phyloP scores from a whole-genome alignment of 371 early-diverging fungal genomes.

The Zancudomyces culisetae region DNA sequence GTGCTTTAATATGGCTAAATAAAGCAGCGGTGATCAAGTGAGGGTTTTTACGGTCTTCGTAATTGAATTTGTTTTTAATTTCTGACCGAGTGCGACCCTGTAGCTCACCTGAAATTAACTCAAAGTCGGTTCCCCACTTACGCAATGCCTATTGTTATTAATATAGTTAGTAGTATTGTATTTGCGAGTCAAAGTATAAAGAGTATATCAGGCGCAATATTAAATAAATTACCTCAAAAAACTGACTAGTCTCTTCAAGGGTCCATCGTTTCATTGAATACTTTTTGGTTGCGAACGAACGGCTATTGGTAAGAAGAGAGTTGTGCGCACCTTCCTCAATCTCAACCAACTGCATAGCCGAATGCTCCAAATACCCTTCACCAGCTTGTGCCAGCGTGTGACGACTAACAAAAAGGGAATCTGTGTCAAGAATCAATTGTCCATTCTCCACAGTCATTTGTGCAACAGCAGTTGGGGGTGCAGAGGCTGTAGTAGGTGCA shows the following conservation, averaged over 20 bases:
- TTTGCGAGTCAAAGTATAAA: not conserved
- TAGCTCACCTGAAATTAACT: slow-evolving; percentile 12
- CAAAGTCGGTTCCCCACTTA: slow-evolving; percentile 18
- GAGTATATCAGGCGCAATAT: not conserved
- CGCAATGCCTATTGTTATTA: slow-evolving; percentile 6
- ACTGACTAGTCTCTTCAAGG: slow-evolving; percentile 14
- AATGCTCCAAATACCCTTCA: no score
- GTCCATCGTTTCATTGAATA: slow-evolving; percentile 16
- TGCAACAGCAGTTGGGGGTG: slow-evolving; percentile 9
- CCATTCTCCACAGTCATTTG: slow-evolving; percentile 22
- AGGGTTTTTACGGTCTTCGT: slow-evolving; percentile 4
- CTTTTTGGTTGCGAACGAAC: slow-evolving; percentile 12
- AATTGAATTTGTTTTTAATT: slow-evolving; percentile 18
- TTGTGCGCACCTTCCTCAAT: slow-evolving; percentile 15
- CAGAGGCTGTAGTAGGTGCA: no score
- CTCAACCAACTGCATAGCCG: slow-evolving; percentile 13
- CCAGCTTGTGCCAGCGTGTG: no score
- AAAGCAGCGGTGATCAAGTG: not conserved
- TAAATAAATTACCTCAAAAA: slow-evolving; percentile 6
- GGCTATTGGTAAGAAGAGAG: slow-evolving; percentile 12
- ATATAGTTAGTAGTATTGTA: not conserved
- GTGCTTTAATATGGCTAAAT: not conserved
- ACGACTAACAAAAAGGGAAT: slow-evolving; percentile 18
- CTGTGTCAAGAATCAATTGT: slow-evolving; percentile 16
- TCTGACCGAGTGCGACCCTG: slow-evolving; percentile 15